Evolutionary conservation across 2,329 filamentous ascomycete species (phyloP).

Genomic region (Clonostachys rosea): DNA sequence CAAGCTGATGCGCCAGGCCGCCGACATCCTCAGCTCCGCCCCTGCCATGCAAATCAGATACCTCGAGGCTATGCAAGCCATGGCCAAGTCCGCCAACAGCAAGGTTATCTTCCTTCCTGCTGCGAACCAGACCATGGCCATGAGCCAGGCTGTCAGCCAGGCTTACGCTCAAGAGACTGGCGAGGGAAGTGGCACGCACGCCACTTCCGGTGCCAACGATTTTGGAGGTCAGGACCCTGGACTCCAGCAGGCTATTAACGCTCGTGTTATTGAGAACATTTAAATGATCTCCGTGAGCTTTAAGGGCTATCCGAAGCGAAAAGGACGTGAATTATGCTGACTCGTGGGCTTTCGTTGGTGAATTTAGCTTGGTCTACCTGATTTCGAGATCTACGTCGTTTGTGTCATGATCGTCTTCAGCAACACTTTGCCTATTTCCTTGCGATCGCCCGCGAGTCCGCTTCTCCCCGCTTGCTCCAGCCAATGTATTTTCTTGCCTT

Average conservation of each 20-base stretch:
- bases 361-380: conserved; percentile 28
- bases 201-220: conserved; percentile 32
- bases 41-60: conserved; percentile 98
- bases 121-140: conserved; percentile 47
- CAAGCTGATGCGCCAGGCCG: conserved; percentile 89
- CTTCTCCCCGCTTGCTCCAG: background rate
- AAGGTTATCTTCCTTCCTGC: conserved; percentile 83
- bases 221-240: conserved; percentile 50
- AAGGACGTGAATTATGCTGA: conserved; percentile 12
- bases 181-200: conserved; percentile 25
- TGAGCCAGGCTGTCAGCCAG: conserved; percentile 29
- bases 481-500: no score
- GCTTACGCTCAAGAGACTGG: conserved; percentile 28
- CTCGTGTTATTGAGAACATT: conserved; percentile 81
- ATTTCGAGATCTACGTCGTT: conserved; percentile 14
- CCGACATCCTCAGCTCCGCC: conserved; percentile 85
- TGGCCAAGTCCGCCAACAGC: conserved; percentile 90
- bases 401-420: conserved; percentile 9
- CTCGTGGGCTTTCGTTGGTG: conserved; percentile 16
- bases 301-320: no score
- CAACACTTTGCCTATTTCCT: background rate
- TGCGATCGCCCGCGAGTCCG: background rate
- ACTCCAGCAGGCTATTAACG: conserved; percentile 78
- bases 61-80: conserved; percentile 96
- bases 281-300: conserved; percentile 31